Evolutionary conservation across 192 early-diverging fungal genomes (phyloP).

Genomic region (Mortierella alpina): DNA sequence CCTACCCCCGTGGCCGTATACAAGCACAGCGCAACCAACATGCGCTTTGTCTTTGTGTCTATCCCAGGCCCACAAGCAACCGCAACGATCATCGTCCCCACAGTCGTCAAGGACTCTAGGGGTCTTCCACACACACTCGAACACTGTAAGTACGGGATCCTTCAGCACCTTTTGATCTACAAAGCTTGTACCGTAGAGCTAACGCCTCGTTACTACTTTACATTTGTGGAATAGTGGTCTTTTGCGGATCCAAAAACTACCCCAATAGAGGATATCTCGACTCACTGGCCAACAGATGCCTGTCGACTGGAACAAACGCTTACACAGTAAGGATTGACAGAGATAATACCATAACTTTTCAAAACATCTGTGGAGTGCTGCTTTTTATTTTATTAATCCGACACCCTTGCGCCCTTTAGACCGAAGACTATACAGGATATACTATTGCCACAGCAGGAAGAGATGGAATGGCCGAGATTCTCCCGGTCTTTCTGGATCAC

Average conservation of each 20-base stretch:
- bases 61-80: constrained; percentile 75
- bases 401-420: constrained; percentile 5
- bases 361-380: background rate
- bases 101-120: constrained; percentile 68
- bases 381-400: constrained; percentile 1
- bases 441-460: constrained; percentile 71
- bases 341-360: background rate
- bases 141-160: constrained; percentile 49
- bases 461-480: constrained; percentile 75
- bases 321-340: constrained; percentile 51
- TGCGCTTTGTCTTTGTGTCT: constrained; percentile 72
- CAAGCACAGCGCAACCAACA: constrained; percentile 55
- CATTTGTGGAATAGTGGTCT: constrained; percentile 67
- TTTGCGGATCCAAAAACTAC: constrained; percentile 79
- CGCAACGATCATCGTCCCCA: constrained; percentile 81
- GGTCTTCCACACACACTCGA: constrained; percentile 91
- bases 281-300: constrained; percentile 74
- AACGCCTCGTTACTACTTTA: background rate
- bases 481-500: constrained; percentile 87
- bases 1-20: constrained; percentile 59
- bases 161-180: background rate
- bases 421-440: constrained; percentile 77
- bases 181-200: background rate
- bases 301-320: constrained; percentile 83
- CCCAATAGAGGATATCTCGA: constrained; percentile 81